Conservation (phyloP, 176 grass and related monocot genomes). For the Zea luxurians region DNA sequence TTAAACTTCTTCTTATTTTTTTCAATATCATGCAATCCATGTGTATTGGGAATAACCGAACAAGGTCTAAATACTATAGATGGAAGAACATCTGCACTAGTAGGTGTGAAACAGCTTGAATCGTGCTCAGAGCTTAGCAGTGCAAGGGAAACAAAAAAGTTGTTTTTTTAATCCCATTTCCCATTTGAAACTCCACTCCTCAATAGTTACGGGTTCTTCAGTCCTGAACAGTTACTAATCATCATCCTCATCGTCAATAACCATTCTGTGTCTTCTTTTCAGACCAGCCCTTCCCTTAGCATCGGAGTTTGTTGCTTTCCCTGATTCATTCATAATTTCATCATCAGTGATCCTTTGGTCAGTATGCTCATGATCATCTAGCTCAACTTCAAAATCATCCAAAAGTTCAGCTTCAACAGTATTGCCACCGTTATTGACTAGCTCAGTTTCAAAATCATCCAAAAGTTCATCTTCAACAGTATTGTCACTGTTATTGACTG, state of each 20-base stretch:
- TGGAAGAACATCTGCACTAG: neutral
- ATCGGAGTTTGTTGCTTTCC: constrained; percentile 8
- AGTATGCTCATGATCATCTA: constrained; percentile 30
- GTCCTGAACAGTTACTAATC: constrained; percentile 37
- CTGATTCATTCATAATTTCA: constrained; percentile 43
- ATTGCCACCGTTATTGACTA: constrained; percentile 20
- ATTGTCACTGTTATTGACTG: constrained; percentile 31
- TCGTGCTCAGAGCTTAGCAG: neutral
- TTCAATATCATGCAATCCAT: too few relatives aligned
- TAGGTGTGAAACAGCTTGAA: neutral
- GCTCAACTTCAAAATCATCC: constrained; percentile 53
- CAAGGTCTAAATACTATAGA: neutral
- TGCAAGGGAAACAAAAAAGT: neutral
- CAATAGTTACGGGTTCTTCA: too few relatives aligned
- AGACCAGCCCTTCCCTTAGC: constrained; percentile 36
- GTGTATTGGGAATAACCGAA: too few relatives aligned
- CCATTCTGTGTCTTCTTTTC: constrained; percentile 67
- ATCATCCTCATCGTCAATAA: constrained; percentile 65
- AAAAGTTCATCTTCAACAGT: constrained; percentile 41
- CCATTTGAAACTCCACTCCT: neutral
- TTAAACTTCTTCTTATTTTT: too few relatives aligned
- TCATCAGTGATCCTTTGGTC: constrained; percentile 18
- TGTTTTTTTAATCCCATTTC: neutral
- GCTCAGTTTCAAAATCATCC: constrained; percentile 52
- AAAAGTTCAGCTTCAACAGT: constrained; percentile 41